phyloP scores from a whole-genome alignment of 345 rosid species.

The Mallotus nudiflorus region DNA sequence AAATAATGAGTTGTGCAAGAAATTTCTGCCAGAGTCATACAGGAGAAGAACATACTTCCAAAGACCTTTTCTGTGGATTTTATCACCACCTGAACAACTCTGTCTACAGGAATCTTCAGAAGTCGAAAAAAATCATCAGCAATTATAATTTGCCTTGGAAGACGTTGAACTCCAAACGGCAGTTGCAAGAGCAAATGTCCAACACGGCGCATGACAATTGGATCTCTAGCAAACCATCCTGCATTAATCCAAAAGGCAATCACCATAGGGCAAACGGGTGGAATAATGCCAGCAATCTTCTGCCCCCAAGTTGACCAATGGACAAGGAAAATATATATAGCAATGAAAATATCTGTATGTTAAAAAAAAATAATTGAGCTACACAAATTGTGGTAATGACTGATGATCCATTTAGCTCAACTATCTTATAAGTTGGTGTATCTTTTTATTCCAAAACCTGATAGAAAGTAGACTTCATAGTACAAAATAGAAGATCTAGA shows the following conservation, averaged over 20 bases:
- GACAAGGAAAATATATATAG: not conserved
- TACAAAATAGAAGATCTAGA: not conserved
- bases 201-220: slow-evolving; percentile 66
- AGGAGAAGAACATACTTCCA: slow-evolving; percentile 70
- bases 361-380: not conserved
- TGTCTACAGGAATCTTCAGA: slow-evolving; percentile 64
- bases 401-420: not conserved
- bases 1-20: not conserved
- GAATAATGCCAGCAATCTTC: not conserved
- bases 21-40: not conserved
- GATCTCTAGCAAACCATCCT: slow-evolving; percentile 97
- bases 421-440: too few species aligned
- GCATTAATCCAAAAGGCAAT: slow-evolving; percentile 27
- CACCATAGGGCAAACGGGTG: not conserved
- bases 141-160: slow-evolving; percentile 80
- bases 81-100: slow-evolving; percentile 63
- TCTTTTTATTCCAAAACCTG: not conserved
- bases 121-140: slow-evolving; percentile 93
- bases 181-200: slow-evolving; percentile 90
- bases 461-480: not conserved
- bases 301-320: not conserved
- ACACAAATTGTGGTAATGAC: not conserved
- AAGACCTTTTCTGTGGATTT: slow-evolving; percentile 82
- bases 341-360: not conserved
- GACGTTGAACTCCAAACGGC: slow-evolving; percentile 75